Percentiles rank a stretch among this genome's conserved stretches.
Conservation (phyloP, 2,329 filamentous ascomycete species). For the Beauveria varroae region DNA sequence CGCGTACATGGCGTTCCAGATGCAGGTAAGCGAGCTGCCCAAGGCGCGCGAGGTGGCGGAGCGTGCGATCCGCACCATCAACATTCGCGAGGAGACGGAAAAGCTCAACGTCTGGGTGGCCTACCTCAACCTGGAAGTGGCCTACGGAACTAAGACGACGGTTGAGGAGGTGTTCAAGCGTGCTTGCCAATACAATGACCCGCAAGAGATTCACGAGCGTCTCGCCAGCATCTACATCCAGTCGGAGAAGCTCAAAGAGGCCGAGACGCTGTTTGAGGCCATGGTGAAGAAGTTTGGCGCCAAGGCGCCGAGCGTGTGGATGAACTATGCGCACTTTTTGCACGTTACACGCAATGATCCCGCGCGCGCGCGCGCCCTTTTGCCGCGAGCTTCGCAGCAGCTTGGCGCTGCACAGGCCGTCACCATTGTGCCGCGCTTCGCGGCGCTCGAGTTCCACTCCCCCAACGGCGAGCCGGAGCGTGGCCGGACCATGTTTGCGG, state of each 20-base stretch:
- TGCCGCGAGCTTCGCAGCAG: conserved; percentile 77
- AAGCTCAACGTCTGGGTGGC: conserved; percentile 96
- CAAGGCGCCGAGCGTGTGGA: conserved; percentile 72
- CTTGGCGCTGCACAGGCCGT: conserved; percentile 59
- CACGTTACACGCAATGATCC: conserved; percentile 64
- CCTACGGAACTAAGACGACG: conserved; percentile 75
- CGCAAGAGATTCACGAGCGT: conserved; percentile 80
- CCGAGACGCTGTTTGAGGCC: conserved; percentile 77
- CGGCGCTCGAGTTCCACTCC: conserved; percentile 83
- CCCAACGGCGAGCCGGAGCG: conserved; percentile 77
- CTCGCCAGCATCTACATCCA: conserved; percentile 93
- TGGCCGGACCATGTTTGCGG: conserved; percentile 90
- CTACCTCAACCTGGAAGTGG: conserved; percentile 86
- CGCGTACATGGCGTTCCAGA: conserved; percentile 97
- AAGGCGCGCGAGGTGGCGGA: conserved; percentile 86
- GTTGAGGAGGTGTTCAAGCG: conserved; percentile 84
- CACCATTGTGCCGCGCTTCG: conserved; percentile 78
- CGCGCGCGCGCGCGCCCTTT: conserved; percentile 67
- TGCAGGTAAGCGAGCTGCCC: conserved; percentile 80
- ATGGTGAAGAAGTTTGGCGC: conserved; percentile 87
- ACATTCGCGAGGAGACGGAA: conserved; percentile 82
- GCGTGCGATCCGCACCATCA: conserved; percentile 84
- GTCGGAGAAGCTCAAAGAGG: conserved; percentile 74
- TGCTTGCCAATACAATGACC: conserved; percentile 89
- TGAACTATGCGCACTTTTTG: conserved; percentile 92